Percentiles rank a stretch among this genome's conserved stretches.
Evolutionary conservation across 2,329 filamentous ascomycete genomes (phyloP).

Genomic region (Didymella keratinophila): DNA sequence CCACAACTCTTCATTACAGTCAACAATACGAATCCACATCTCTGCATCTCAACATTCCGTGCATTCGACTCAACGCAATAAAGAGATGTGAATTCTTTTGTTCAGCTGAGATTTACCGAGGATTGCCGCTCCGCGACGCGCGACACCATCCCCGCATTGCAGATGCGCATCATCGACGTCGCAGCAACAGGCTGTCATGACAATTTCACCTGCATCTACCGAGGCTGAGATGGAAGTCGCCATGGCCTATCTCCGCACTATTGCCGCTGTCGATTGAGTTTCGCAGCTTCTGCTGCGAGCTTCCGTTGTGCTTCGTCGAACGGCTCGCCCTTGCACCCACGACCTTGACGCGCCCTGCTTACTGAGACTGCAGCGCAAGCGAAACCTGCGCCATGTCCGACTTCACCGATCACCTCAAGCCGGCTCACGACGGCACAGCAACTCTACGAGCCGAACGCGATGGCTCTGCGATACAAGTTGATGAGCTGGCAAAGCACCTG

Average conservation of each 20-base stretch:
- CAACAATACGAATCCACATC: neutral
- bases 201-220: constrained; percentile 14
- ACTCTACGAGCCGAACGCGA: constrained; percentile 57
- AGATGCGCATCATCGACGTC: constrained; percentile 8
- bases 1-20: neutral
- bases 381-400: constrained; percentile 51
- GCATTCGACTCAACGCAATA: neutral
- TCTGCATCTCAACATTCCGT: neutral
- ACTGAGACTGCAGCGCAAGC: constrained; percentile 16
- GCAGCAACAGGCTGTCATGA: constrained; percentile 1
- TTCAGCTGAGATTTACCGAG: neutral
- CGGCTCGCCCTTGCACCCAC: constrained; percentile 14
- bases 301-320: constrained; percentile 8
- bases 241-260: constrained; percentile 18
- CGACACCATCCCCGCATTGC: constrained; percentile 16
- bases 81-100: neutral
- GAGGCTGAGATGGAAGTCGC: constrained; percentile 20
- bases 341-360: constrained; percentile 15
- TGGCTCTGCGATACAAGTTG: constrained; percentile 54
- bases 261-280: constrained; percentile 12
- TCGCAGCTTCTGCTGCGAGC: constrained; percentile 12
- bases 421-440: constrained; percentile 56
- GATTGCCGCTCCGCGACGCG: constrained; percentile 13
- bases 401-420: constrained; percentile 60
- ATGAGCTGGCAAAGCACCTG: constrained; percentile 58